Evolutionary conservation across 495 filamentous ascomycete genomes (phyloP).

Genomic region (Letharia lupina): DNA sequence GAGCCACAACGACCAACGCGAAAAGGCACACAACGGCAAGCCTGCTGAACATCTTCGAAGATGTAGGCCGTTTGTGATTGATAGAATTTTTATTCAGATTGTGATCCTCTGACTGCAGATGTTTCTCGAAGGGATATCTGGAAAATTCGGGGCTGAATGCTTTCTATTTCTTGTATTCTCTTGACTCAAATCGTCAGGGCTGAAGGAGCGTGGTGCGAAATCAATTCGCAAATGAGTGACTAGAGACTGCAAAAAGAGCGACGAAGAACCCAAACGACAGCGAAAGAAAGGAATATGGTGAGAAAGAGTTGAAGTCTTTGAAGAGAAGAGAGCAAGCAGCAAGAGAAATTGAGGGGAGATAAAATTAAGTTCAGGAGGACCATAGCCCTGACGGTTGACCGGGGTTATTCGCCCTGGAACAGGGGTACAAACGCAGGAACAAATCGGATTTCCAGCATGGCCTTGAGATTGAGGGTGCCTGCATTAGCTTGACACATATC

Average conservation of each 20-base stretch:
- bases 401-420: background rate
- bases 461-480: constrained; percentile 8
- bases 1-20: constrained; percentile 39
- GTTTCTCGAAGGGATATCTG: background rate
- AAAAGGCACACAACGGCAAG: constrained; percentile 41
- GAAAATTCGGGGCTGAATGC: constrained; percentile 4
- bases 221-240: constrained; percentile 46
- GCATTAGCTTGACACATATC: constrained; percentile 14
- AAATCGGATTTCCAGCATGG: constrained; percentile 6
- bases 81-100: constrained; percentile 3
- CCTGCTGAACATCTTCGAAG: constrained; percentile 34
- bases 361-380: constrained; percentile 10
- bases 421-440: constrained; percentile 21
- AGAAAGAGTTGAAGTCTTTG: background rate
- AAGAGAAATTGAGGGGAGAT: background rate
- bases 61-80: constrained; percentile 10
- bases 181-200: constrained; percentile 16
- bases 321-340: constrained; percentile 4
- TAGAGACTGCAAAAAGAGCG: constrained; percentile 29
- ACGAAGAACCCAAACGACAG: constrained; percentile 21
- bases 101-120: background rate
- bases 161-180: constrained; percentile 12
- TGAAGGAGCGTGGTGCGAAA: constrained; percentile 35
- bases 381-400: background rate
- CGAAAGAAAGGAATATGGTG: constrained; percentile 24